Base-by-base conservation (phyloP, 345 rosid genomes). In the Noccaea bulbosa region DNA sequence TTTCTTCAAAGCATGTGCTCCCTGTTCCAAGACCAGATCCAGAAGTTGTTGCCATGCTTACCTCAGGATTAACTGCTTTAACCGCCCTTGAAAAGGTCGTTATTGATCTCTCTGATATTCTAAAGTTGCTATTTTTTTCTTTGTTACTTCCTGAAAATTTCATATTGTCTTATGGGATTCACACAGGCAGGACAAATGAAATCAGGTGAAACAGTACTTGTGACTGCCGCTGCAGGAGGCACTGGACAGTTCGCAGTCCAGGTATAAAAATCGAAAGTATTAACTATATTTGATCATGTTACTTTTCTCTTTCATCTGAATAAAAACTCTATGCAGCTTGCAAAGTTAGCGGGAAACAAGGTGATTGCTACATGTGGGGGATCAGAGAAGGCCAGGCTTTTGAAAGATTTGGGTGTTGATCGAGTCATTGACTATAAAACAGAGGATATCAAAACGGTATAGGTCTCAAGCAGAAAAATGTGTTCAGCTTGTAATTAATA, bases 211-310 rank as follows among this genome's bases (percentile, higher is more conserved):
- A 72, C 70, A 24, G 94, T 93, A 51, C 92, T 93, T 69, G 97
- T 93, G 65, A 93, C 98, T 73, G 98, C 98, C 66, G 98, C 96
- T 73, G 97, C 96, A 5, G 97, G 98, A 77, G 98, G 98, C 40
- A 93, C 98, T 4, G 98, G 98, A 27, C 98, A 93, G 77, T 93
- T 93, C 70, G 97, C 94, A 44, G 98, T 93, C 48, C 98, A 93
- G 98, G 98, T 93, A 74, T 20, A 53, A 11, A 62, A 9, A 35
- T 17, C 32, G 7, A 16, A 53, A 67, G 20, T 11, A 48, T 30
- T 51, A n/a, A 51, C 37, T 62, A 62, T 62, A 62, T 12, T 14
- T 14, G 20, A 45, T 14, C 30, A 14, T 14, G 49, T 61, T 60
- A 20, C 4, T 33, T 61, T 4, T 53, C 54, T 17, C 7, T 41